These are phyloP conservation scores for Aspergillus asperescens DNA, from an alignment of 495 filamentous ascomycete genomes.

Conservation along the genomic window DNA sequence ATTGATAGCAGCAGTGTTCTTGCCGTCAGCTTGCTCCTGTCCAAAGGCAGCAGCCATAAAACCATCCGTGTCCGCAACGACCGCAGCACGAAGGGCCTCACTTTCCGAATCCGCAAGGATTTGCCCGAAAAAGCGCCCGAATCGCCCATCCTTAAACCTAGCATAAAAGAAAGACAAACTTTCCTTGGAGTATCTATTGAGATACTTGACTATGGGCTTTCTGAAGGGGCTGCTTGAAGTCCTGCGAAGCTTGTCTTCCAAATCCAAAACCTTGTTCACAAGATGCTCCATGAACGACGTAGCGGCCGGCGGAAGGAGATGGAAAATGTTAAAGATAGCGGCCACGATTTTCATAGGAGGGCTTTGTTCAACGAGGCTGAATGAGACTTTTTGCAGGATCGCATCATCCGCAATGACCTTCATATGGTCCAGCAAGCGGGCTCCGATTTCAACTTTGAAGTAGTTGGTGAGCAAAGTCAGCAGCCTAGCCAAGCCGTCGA, in stretches of 20 bases:
- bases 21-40: slow-evolving; percentile 51
- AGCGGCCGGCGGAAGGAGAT: slow-evolving; percentile 82
- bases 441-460: slow-evolving; percentile 97
- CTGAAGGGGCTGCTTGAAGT: slow-evolving; percentile 94
- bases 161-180: slow-evolving; percentile 72
- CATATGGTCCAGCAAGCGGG: slow-evolving; percentile 85
- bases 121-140: slow-evolving; percentile 92
- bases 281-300: slow-evolving; percentile 85
- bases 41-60: slow-evolving; percentile 61
- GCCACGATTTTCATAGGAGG: slow-evolving; percentile 86
- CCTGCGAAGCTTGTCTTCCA: slow-evolving; percentile 78
- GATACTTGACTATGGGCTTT: slow-evolving; percentile 84
- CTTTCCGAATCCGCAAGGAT: slow-evolving; percentile 74
- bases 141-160: slow-evolving; percentile 72
- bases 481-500: slow-evolving; percentile 86
- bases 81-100: slow-evolving; percentile 64
- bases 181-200: slow-evolving; percentile 88
- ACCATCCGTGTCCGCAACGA: slow-evolving; percentile 65
- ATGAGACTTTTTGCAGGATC: slow-evolving; percentile 82
- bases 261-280: slow-evolving; percentile 79
- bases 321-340: slow-evolving; percentile 93
- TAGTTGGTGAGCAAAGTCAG: slow-evolving; percentile 91
- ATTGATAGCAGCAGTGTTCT: slow-evolving; percentile 76
- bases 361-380: slow-evolving; percentile 88
- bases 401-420: slow-evolving; percentile 78